A percentile compares a stretch with the other conserved stretches of the same genome.
Evolutionary conservation across 495 filamentous ascomycete genomes (phyloP).

Genomic region (Annulohypoxylon bovei): DNA sequence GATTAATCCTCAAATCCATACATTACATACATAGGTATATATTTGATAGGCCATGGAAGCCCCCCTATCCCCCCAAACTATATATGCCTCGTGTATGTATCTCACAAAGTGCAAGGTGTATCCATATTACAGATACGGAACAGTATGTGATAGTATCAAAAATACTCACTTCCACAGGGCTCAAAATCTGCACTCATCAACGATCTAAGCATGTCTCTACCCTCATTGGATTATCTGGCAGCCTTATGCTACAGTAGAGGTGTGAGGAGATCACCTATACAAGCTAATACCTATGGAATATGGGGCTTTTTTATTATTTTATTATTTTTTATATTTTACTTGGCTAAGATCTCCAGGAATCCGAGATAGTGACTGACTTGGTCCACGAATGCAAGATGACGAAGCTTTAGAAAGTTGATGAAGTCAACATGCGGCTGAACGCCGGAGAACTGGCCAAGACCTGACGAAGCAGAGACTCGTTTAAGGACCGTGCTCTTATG

Average conservation of each 20-base stretch:
- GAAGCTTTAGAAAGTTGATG: constrained; percentile 3
- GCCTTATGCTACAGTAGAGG: neutral
- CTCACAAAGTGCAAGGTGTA: neutral
- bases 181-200: neutral
- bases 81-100: neutral
- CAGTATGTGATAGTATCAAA: neutral
- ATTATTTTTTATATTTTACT: too few species aligned
- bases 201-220: neutral
- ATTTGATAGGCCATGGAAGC: neutral
- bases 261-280: neutral
- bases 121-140: neutral
- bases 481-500: neutral
- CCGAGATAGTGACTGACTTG: constrained; percentile 1
- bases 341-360: neutral
- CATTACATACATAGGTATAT: too few species aligned
- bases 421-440: constrained; percentile 12
- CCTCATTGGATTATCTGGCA: neutral
- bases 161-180: neutral
- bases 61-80: neutral
- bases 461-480: constrained; percentile 2
- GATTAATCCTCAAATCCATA: too few species aligned
- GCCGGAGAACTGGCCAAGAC: neutral
- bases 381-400: constrained; percentile 14
- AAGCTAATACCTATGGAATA: neutral
- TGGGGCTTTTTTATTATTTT: too few species aligned